These are phyloP conservation scores for Suillus subaureus DNA, from an alignment of 768 basidiomycete species.

Conservation along the genomic window DNA sequence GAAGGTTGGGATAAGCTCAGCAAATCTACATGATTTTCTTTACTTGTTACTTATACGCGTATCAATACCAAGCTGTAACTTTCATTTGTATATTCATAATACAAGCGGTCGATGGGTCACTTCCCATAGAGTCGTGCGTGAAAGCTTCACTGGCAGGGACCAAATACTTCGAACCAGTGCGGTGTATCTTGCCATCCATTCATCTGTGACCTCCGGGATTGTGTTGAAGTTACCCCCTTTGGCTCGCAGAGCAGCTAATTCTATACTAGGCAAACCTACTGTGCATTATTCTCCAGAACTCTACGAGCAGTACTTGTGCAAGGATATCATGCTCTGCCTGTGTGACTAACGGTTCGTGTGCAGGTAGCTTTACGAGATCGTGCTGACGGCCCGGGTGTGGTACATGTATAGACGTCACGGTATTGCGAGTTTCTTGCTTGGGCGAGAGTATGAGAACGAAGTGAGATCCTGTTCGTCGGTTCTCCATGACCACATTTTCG, in stretches of 20 bases:
- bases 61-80: no score
- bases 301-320: neutral
- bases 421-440: neutral
- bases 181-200: no score
- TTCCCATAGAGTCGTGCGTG: no score
- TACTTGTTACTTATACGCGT: neutral
- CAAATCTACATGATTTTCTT: neutral
- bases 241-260: neutral
- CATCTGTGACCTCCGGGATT: neutral
- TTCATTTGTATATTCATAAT: neutral
- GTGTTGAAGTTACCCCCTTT: neutral
- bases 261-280: neutral
- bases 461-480: neutral
- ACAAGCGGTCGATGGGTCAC: no score
- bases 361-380: neutral
- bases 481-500: no score
- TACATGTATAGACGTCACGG: neutral
- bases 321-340: neutral
- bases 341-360: neutral
- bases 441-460: neutral
- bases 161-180: no score
- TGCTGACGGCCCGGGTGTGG: neutral
- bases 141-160: no score
- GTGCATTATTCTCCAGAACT: neutral
- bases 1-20: neutral